Base-by-base conservation (phyloP, 2,329 filamentous ascomycete species). In the Xylaria sp. region DNA sequence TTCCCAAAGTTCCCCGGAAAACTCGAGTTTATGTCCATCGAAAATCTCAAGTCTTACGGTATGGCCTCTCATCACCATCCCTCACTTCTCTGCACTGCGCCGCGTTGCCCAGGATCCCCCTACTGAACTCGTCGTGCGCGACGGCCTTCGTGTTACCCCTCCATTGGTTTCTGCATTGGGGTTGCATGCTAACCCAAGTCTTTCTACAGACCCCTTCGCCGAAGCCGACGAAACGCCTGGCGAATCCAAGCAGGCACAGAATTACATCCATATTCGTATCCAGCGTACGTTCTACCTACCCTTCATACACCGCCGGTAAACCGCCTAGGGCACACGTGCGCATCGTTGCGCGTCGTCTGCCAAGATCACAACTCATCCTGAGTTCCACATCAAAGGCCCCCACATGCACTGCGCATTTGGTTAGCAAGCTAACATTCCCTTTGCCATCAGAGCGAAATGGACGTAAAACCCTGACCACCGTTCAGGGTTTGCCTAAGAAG, bases 171-270 rank as follows among this genome's bases (percentile, higher is more conserved):
- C 32, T 36, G 7, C 36, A 20, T 30, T 30, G 34, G 25, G 52
- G 50, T 13, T 50, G 39, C 66, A 50, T 56, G 28, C 67, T 71
- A 69, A 75, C 79, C 80, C 73, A 18, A 28, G 46, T 56, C 15
- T 46, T 57, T 34, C 48, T 36, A 77, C 80, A 97, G 96, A 99
- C 91, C 96, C 96, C 92, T 99, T 99, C 93, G 96, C 96, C 91
- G 96, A 98, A 93, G 96, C 94, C 90, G 96, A 97, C 93, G 95
- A 97, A 91, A 94, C 97, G 84, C 94, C 92, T 83, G 94, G 94
- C 88, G 93, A 97, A 86, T 91, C 90, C 82, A 96, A 96, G 86
- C 92, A 96, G 88, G 90, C 92, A 82, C 93, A 97, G 86, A 97
- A 97, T 85, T 97, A 97, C 83, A 97, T 98, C 83, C 96, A 98